Conservation (phyloP, 345 rosid species). For the Populus simonii region DNA sequence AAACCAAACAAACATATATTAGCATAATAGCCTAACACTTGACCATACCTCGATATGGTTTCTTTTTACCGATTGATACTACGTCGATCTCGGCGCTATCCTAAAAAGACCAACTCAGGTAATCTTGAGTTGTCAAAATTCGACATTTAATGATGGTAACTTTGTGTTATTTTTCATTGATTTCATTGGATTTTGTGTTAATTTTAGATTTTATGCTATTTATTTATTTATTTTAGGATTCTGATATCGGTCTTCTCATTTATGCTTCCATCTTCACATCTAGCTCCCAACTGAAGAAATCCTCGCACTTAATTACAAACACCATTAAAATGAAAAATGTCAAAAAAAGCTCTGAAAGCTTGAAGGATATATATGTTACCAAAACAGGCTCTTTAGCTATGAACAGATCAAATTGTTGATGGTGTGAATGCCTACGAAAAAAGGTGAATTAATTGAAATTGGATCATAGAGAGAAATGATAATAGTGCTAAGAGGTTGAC, state of each 20-base stretch:
- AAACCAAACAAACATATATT: too few species aligned
- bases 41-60: too few species aligned
- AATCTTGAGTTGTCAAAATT: too few species aligned
- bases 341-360: background rate
- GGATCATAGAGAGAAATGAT: background rate
- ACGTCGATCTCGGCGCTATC: accelerated
- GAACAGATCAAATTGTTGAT: background rate
- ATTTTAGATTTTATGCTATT: too few species aligned
- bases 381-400: background rate
- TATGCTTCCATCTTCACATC: background rate
- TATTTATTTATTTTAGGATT: too few species aligned
- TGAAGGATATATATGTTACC: background rate
- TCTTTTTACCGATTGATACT: too few species aligned
- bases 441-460: background rate
- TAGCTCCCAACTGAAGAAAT: background rate
- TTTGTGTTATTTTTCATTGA: too few species aligned
- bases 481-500: constrained; percentile 13
- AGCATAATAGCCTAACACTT: too few species aligned
- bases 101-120: too few species aligned
- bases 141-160: too few species aligned
- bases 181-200: too few species aligned
- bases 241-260: too few species aligned
- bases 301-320: background rate
- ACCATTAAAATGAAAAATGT: background rate
- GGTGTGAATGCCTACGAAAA: background rate